Evolutionary conservation across 257 asterid genomes (phyloP).

Genomic region (Gardenia jasminoides): DNA sequence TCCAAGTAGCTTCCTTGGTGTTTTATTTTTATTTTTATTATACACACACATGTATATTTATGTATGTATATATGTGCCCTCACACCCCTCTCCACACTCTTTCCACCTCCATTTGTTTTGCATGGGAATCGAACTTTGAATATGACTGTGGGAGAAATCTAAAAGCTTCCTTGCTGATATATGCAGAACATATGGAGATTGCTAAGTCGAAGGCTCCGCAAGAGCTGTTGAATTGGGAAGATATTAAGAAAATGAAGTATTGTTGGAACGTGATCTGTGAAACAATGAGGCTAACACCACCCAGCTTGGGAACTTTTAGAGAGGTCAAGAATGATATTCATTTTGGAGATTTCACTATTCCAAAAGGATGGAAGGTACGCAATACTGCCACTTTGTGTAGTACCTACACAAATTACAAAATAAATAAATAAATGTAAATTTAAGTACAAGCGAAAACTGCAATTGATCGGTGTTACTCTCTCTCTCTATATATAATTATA

Average conservation of each 20-base stretch:
- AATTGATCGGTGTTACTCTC: background rate
- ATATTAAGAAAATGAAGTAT: constrained; percentile 48
- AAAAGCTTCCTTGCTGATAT: too few relatives aligned
- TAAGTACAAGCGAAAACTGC: too few relatives aligned
- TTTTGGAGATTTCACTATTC: constrained; percentile 58
- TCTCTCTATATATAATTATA: too few relatives aligned
- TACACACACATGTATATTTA: too few relatives aligned
- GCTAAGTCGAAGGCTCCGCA: constrained; percentile 41
- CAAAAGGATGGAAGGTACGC: constrained; percentile 64
- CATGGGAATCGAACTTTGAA: too few relatives aligned
- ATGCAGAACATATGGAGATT: constrained; percentile 45
- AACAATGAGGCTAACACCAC: constrained; percentile 50
- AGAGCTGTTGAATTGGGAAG: constrained; percentile 54
- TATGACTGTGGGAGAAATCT: too few relatives aligned
- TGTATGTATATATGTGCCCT: too few relatives aligned
- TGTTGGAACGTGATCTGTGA: constrained; percentile 23
- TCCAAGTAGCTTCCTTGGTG: too few relatives aligned
- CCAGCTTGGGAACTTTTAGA: constrained; percentile 55
- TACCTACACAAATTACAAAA: background rate
- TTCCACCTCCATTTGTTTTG: too few relatives aligned
- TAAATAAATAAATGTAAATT: too few relatives aligned
- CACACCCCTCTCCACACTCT: too few relatives aligned
- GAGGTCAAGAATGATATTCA: constrained; percentile 45
- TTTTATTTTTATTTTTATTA: too few relatives aligned
- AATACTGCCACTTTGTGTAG: background rate